These are phyloP conservation scores for Nephelium lappaceum DNA, from an alignment of 345 rosid species.

Conservation along the genomic window DNA sequence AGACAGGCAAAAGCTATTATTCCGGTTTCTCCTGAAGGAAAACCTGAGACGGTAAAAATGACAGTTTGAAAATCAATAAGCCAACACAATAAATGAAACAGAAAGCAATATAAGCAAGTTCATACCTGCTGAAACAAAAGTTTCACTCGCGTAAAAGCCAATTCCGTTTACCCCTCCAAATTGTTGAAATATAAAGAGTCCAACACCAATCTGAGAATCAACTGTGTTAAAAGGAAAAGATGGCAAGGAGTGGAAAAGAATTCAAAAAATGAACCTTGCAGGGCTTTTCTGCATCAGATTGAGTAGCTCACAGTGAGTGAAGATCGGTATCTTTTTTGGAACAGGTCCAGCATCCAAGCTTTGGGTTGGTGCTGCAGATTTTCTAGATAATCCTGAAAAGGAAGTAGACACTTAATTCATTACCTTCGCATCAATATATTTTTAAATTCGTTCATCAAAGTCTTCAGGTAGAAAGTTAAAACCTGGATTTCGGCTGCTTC, in stretches of 20 bases:
- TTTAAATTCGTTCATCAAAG: background rate
- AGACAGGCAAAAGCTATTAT: background rate
- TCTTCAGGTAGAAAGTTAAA: background rate
- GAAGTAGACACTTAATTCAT: background rate
- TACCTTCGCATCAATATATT: background rate
- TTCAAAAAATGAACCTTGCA: background rate
- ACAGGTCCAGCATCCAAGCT: background rate
- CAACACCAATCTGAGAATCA: background rate
- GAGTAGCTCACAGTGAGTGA: constrained; percentile 2
- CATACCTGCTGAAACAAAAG: constrained; percentile 3
- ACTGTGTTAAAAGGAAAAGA: background rate
- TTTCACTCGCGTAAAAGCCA: background rate
- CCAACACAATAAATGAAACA: background rate
- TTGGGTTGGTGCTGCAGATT: constrained; percentile 5
- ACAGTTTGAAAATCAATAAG: background rate
- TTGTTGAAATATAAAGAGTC: background rate
- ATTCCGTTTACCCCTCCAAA: background rate
- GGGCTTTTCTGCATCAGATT: background rate
- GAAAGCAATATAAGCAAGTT: background rate
- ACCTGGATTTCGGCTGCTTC: constrained; percentile 8
- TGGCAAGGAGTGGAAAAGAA: background rate
- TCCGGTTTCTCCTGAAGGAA: constrained; percentile 2
- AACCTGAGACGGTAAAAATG: background rate
- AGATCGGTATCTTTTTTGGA: background rate
- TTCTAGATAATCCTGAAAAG: background rate